These are phyloP conservation scores for Colletotrichum tanaceti DNA, from an alignment of 2,329 filamentous ascomycete genomes.

Conservation along the genomic window DNA sequence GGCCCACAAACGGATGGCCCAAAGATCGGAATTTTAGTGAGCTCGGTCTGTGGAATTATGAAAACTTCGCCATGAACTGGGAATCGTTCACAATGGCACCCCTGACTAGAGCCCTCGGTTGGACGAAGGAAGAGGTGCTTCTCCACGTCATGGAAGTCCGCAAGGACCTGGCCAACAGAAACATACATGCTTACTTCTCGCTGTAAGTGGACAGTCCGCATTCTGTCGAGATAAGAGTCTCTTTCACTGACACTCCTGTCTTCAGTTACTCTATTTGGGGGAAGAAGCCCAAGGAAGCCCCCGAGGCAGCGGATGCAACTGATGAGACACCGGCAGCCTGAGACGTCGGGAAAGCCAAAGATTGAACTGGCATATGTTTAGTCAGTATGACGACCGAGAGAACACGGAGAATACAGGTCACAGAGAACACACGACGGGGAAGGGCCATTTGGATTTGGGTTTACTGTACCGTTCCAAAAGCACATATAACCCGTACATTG, in stretches of 20 bases:
- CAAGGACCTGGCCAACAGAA: conserved; percentile 45
- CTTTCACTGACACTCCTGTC: not conserved
- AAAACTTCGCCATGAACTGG: conserved; percentile 48
- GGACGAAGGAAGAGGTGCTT: conserved; percentile 48
- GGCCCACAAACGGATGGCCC: conserved; percentile 53
- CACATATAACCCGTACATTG: too few relatives aligned
- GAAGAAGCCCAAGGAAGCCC: conserved; percentile 11
- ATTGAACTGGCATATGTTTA: rapidly evolving
- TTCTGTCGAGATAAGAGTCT: rapidly evolving
- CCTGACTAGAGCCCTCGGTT: conserved; percentile 48
- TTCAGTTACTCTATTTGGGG: conserved; percentile 17
- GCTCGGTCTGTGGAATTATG: conserved; percentile 48
- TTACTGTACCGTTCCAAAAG: too few relatives aligned
- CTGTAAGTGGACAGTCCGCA: conserved; percentile 40
- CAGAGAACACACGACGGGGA: too few relatives aligned
- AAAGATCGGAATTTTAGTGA: conserved; percentile 49
- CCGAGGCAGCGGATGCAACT: not conserved
- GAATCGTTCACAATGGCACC: conserved; percentile 48
- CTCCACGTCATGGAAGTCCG: conserved; percentile 46
- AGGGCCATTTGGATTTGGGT: not conserved
- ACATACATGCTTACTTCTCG: conserved; percentile 49
- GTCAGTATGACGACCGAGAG: too few relatives aligned
- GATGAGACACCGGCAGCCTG: not conserved
- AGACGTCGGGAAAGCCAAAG: not conserved
- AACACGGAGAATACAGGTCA: not conserved